Conservation (phyloP, 192 early-diverging fungal genomes). For the Martensiomyces pterosporus region DNA sequence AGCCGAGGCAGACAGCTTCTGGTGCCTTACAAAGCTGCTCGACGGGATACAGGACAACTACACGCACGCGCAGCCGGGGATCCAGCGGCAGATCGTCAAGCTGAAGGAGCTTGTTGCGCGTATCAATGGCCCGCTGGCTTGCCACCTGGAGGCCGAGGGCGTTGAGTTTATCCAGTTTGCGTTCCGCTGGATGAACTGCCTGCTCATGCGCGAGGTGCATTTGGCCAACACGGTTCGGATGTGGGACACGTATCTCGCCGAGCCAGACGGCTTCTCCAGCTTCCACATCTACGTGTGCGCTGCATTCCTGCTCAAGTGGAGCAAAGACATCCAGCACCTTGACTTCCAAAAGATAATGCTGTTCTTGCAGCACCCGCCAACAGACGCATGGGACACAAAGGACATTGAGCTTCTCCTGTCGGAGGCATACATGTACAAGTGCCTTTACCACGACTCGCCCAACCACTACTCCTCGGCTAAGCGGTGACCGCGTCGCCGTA, state of each 20-base stretch:
- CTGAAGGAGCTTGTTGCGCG: constrained; percentile 88
- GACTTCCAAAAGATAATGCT: constrained; percentile 95
- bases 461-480: constrained; percentile 62
- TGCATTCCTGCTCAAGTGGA: constrained; percentile 95
- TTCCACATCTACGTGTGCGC: constrained; percentile 99
- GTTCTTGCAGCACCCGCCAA: constrained; percentile 87
- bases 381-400: constrained; percentile 78
- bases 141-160: constrained; percentile 81
- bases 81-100: constrained; percentile 83
- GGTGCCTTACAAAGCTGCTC: constrained; percentile 92
- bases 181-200: constrained; percentile 99
- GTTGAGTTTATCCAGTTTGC: constrained; percentile 99
- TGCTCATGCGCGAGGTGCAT: constrained; percentile 94
- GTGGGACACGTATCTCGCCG: constrained; percentile 96
- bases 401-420: constrained; percentile 93
- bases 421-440: constrained; percentile 97
- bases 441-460: constrained; percentile 87
- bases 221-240: constrained; percentile 87
- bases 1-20: constrained; percentile 94
- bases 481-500: neutral
- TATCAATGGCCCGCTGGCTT: constrained; percentile 74
- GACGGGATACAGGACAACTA: constrained; percentile 99
- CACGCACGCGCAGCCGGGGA: constrained; percentile 94
- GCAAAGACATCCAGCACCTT: constrained; percentile 74
- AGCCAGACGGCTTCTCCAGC: constrained; percentile 70